Base-by-base conservation (phyloP, 768 basidiomycete genomes). In the Suillus sp. region DNA sequence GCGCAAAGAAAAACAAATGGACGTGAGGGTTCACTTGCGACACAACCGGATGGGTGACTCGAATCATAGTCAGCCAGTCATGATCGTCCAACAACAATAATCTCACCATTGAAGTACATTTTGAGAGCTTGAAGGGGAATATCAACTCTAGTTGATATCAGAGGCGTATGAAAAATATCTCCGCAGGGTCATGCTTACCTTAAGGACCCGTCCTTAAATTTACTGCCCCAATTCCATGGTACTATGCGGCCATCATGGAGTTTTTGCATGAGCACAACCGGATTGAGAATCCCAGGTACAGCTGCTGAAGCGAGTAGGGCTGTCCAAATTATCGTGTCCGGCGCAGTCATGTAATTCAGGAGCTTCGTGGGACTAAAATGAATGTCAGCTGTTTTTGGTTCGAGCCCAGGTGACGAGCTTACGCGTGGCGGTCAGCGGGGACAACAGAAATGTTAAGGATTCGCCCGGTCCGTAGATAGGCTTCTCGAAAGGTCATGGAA, bases 251-350 rank as follows among this genome's bases (percentile, higher is more conserved):
- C 95, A 65, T 89, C 89, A 64, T 81, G 85, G 27, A 89, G 83
- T 75, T 96, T 98, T 72, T 94, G 91, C 91, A 99, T 92, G 60
- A 99, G 77, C 0, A 95, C 95, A 18, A 99, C 96, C 5, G 96
- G 95, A 68, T 97, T 96, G 47, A 98, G 74, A 67, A 98, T 96
- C 0, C 96, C 95, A 0, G 96, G 96, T 2, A 97, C 96, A 27
- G 96, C 96, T 3, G 96, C 95, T 5, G 93, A 95, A 7, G 95
- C 94, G 47, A 96, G 77, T 42, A 92, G 69, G 2, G 90, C 89
- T 50, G 85, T 88, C 91, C 90, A 93, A 61, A 92, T 91, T 22
- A 92, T 79, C 3, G 90, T 91, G 73, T 99, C 92, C 0, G 97
- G 97, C n/a, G 95, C 92, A 22, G 95, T 96, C 65, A 98, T 85